Evolutionary conservation across 1,284 basidiomycete species (phyloP), one percentile per base, ranked within the genome.

Genomic region (Xanthoconium separans): DNA sequence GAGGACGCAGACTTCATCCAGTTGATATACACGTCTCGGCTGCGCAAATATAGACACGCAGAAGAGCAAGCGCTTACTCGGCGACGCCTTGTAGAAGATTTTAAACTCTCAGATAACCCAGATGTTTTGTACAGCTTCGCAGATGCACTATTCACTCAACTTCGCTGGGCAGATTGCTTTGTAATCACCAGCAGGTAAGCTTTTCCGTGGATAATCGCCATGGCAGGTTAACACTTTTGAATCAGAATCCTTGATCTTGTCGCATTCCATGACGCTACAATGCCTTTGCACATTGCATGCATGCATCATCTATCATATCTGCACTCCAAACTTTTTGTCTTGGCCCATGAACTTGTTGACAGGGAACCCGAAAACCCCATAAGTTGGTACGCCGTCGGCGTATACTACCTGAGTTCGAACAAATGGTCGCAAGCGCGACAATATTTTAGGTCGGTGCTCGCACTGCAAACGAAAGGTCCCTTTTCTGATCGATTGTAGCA

Each of bases 341-440:
- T 99, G 30, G 95, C 97, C 0, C 97, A 99, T 67, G 91, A 96
- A 63, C 82, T 99, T 62, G 95, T 98, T 12, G 92, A 97, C 48
- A 84, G 85, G 45, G 94, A 98, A 65, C 95, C 97, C 0, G 91
- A 95, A 64, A 88, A 90, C 41, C 87, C 94, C 1, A 84, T 93
- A 46, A 94, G 92, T 60, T 99, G 97, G 97, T 99, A 98, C 71
- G 95, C 96, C 3, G 97, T 98, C 20, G 97, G 96, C 0, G 84
- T 97, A 37, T 99, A 96, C 93, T 99, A 99, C 70, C 83, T 96
- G 51, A 83, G 86, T 29, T 85, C 87, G 16, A 82, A 83, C 51
- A 89, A 95, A 61, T 99, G 89, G 87, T 77, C 85, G 18, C 91
- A 95, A 61, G 93, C 94, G 9, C 77, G 95, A 59, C 86, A 94